phyloP scores from a whole-genome alignment of 441 rosid species.

The Dalechampia spathulata region DNA sequence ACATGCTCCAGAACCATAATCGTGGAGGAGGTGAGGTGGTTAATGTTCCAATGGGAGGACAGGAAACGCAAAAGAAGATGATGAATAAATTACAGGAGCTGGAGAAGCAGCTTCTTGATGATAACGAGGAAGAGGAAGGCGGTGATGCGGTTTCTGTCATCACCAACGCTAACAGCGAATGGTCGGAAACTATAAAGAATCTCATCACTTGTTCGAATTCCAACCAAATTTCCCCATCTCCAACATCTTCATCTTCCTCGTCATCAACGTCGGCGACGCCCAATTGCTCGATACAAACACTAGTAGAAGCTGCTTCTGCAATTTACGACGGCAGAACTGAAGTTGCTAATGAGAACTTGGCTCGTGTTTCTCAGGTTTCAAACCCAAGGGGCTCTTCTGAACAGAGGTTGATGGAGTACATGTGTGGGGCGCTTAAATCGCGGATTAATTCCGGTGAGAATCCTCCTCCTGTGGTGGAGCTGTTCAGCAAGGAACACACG shows the following conservation, averaged over 20 bases:
- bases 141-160: slow-evolving; percentile 67
- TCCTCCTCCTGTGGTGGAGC: slow-evolving; percentile 44
- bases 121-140: slow-evolving; percentile 47
- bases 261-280: slow-evolving; percentile 45
- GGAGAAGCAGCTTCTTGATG: slow-evolving; percentile 71
- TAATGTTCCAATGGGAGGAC: slow-evolving; percentile 9
- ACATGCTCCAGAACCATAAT: slow-evolving; percentile 29
- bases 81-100: slow-evolving; percentile 71
- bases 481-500: slow-evolving; percentile 50
- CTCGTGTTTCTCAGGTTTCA: slow-evolving; percentile 42
- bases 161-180: slow-evolving; percentile 65
- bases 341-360: slow-evolving; percentile 50
- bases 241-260: slow-evolving; percentile 52
- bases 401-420: slow-evolving; percentile 57
- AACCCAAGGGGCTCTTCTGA: slow-evolving; percentile 57
- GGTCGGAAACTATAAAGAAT: slow-evolving; percentile 67
- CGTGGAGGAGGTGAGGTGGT: slow-evolving; percentile 5
- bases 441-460: slow-evolving; percentile 43
- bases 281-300: slow-evolving; percentile 40
- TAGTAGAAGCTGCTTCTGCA: slow-evolving; percentile 66
- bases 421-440: slow-evolving; percentile 52
- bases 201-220: slow-evolving; percentile 35
- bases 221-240: slow-evolving; percentile 46
- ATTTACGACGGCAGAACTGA: slow-evolving; percentile 60
- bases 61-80: slow-evolving; percentile 62